A percentile compares a stretch with the other conserved stretches of the same genome.
phyloP scores from a whole-genome alignment of 2,329 filamentous ascomycete species.

The Colletotrichum sp. region DNA sequence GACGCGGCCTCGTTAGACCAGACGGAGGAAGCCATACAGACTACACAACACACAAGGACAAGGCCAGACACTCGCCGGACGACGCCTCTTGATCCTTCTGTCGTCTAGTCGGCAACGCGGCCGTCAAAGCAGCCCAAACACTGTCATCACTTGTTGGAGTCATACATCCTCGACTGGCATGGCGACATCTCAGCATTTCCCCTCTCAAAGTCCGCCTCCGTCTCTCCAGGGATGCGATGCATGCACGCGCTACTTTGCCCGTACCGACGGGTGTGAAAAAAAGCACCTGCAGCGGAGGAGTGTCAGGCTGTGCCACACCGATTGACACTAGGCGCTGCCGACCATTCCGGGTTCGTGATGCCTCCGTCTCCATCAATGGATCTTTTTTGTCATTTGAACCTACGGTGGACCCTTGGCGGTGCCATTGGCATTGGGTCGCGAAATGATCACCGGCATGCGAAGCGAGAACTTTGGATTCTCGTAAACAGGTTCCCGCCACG shows the following conservation, averaged over 20 bases:
- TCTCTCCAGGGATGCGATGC: background rate
- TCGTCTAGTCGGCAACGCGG: background rate
- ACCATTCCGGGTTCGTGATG: slow-evolving; percentile 2
- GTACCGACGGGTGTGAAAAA: background rate
- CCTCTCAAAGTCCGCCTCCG: background rate
- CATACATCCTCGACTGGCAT: background rate
- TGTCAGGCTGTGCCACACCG: slow-evolving; percentile 13
- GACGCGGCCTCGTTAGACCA: background rate
- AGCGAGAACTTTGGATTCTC: background rate
- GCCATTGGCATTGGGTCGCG: background rate
- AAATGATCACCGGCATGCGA: background rate
- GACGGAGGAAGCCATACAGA: background rate
- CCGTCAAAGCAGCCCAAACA: background rate
- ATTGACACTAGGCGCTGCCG: slow-evolving; percentile 5
- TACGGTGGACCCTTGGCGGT: slow-evolving; percentile 1
- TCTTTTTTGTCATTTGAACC: slow-evolving; percentile 6
- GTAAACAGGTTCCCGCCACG: background rate
- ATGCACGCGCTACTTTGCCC: background rate
- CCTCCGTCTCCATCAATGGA: slow-evolving; percentile 10
- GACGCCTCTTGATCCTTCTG: background rate
- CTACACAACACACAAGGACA: background rate
- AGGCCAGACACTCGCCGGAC: background rate
- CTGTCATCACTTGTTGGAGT: background rate
- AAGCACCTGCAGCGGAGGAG: background rate
- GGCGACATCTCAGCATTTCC: background rate